These are phyloP conservation scores for Xylaria sp. DNA, from an alignment of 2,329 filamentous ascomycete species.

Conservation along the genomic window DNA sequence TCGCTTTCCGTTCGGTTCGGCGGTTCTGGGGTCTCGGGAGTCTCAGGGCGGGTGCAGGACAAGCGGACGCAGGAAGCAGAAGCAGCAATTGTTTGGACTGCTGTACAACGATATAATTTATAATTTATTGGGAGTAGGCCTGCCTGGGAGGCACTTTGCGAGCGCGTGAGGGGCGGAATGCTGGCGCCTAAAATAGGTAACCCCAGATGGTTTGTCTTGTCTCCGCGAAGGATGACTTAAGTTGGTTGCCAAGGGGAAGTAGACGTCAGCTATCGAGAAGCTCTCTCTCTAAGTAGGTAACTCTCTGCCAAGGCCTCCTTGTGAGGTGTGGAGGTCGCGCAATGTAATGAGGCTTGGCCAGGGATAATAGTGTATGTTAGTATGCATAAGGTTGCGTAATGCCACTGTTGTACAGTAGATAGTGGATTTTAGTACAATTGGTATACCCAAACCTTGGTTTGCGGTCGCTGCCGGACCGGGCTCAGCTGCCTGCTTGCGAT, in stretches of 20 bases:
- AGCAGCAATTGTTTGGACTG: conserved; percentile 7
- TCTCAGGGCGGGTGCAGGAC: conserved; percentile 25
- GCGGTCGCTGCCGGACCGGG: background rate
- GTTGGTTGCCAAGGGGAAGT: conserved; percentile 27
- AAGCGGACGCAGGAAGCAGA: conserved; percentile 9
- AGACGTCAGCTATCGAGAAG: conserved; percentile 33
- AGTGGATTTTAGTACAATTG: no score
- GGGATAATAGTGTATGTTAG: background rate
- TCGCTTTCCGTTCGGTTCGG: conserved; percentile 26
- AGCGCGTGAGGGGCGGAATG: background rate
- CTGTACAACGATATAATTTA: conserved; percentile 27
- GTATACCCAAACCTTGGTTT: background rate
- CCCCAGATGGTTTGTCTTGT: background rate
- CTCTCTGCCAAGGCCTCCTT: conserved; percentile 9
- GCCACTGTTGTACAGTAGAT: background rate
- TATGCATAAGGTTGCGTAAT: conserved; percentile 27
- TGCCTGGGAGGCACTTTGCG: background rate
- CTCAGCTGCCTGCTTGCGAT: background rate
- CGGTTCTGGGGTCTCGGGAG: no score
- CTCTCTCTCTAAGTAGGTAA: conserved; percentile 15
- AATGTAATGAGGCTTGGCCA: conserved; percentile 30
- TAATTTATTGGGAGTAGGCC: background rate
- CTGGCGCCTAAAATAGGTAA: conserved; percentile 23
- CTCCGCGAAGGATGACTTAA: conserved; percentile 2
- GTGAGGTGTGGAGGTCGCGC: conserved; percentile 35